Conservation (phyloP, 2,329 filamentous ascomycete species). For the Alternaria incomplexa region DNA sequence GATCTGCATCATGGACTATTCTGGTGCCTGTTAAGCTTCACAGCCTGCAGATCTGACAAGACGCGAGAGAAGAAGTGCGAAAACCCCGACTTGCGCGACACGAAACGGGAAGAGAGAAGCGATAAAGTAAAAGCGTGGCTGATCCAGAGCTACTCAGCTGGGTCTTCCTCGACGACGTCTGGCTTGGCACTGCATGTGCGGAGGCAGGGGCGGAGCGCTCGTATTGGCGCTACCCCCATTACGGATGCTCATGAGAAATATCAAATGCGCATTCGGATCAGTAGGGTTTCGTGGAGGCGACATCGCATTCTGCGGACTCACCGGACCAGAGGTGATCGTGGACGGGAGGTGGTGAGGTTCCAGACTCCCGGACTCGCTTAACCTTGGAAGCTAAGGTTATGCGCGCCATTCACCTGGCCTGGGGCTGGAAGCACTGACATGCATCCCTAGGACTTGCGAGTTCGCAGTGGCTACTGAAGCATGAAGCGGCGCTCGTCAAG, state of each 20-base stretch:
- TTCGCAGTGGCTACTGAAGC: not conserved
- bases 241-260: not conserved
- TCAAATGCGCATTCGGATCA: not conserved
- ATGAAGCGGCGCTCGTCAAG: not conserved
- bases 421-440: not conserved
- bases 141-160: conserved; percentile 28
- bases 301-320: not conserved
- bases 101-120: conserved; percentile 9
- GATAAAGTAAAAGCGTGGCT: conserved; percentile 13
- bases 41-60: conserved; percentile 6
- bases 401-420: not conserved
- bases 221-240: not conserved
- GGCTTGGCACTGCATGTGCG: not conserved
- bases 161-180: conserved; percentile 3
- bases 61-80: not conserved
- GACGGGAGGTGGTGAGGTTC: not conserved
- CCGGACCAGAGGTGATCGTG: not conserved
- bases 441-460: not conserved
- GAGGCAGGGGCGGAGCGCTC: not conserved
- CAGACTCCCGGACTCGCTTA: not conserved
- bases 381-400: not conserved
- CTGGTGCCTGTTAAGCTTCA: not conserved
- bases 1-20: conserved; percentile 2
- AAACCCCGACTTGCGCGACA: not conserved
- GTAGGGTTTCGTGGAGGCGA: not conserved